Conservation (phyloP, 2,329 filamentous ascomycete species). For the Leptographium radiaticola region DNA sequence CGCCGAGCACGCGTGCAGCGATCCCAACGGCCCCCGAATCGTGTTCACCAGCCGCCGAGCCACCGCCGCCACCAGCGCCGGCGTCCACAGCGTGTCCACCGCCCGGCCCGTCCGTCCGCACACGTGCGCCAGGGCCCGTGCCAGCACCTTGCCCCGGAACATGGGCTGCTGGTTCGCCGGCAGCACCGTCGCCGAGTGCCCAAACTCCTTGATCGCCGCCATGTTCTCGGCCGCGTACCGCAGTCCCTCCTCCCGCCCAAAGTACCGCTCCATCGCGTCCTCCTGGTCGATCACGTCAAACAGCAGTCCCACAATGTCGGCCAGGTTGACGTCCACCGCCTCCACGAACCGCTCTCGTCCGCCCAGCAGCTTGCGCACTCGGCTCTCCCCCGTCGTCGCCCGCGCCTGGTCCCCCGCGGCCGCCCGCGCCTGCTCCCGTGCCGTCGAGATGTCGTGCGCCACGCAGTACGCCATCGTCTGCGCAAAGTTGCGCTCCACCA, state of each 20-base stretch:
- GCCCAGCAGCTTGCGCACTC: slow-evolving; percentile 54
- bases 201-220: slow-evolving; percentile 53
- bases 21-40: slow-evolving; percentile 71
- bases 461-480: slow-evolving; percentile 76
- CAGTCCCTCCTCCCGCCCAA: slow-evolving; percentile 46
- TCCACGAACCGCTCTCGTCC: slow-evolving; percentile 48
- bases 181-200: slow-evolving; percentile 51
- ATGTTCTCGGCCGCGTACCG: slow-evolving; percentile 50
- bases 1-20: slow-evolving; percentile 74
- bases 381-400: slow-evolving; percentile 41
- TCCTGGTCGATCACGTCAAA: slow-evolving; percentile 70
- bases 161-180: slow-evolving; percentile 75
- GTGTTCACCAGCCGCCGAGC: slow-evolving; percentile 68
- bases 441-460: slow-evolving; percentile 53
- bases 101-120: slow-evolving; percentile 59
- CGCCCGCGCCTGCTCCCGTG: slow-evolving; percentile 22
- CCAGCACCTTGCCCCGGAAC: slow-evolving; percentile 67
- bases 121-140: slow-evolving; percentile 64
- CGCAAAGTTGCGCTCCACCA: slow-evolving; percentile 58
- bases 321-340: slow-evolving; percentile 56
- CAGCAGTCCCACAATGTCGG: slow-evolving; percentile 62
- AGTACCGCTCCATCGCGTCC: slow-evolving; percentile 55
- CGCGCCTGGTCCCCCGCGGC: slow-evolving; percentile 16
- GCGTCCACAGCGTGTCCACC: slow-evolving; percentile 56
- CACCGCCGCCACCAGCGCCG: slow-evolving; percentile 59